phyloP scores from a whole-genome alignment of 768 basidiomycete species.

The Artomyces pyxidatus region DNA sequence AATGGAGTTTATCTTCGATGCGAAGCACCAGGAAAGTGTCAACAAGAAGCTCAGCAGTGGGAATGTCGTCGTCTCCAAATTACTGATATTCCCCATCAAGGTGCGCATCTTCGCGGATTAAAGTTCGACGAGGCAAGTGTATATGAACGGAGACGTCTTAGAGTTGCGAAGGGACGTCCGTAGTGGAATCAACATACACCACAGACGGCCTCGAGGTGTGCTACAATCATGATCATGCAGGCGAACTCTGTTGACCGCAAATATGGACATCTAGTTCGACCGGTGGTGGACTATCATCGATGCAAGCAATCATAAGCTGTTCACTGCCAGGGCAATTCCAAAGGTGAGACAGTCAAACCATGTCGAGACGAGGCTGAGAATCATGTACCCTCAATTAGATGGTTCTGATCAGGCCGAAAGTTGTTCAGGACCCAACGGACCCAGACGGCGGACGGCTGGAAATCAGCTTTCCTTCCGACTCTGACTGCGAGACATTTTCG shows the following conservation, averaged over 20 bases:
- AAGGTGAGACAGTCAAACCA: slow-evolving; percentile 34
- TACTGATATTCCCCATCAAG: slow-evolving; percentile 4
- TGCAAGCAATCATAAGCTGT: slow-evolving; percentile 38
- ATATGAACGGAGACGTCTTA: not conserved
- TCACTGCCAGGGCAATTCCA: slow-evolving; percentile 60
- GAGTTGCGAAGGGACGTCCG: slow-evolving; percentile 4
- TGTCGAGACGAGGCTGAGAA: not conserved
- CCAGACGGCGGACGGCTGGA: slow-evolving; percentile 41
- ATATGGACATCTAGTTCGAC: slow-evolving; percentile 43
- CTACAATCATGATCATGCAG: too few species aligned
- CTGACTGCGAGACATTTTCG: slow-evolving; percentile 47
- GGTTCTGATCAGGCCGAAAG: slow-evolving; percentile 54
- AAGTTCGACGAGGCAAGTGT: not conserved
- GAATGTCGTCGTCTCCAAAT: not conserved
- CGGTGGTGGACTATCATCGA: slow-evolving; percentile 66
- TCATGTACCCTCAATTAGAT: slow-evolving; percentile 29
- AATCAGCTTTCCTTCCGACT: slow-evolving; percentile 52
- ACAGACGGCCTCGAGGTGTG: slow-evolving; percentile 2
- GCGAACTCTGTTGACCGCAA: not conserved
- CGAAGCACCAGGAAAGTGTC: not conserved
- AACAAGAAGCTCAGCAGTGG: not conserved
- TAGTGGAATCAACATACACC: not conserved
- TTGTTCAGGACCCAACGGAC: slow-evolving; percentile 37
- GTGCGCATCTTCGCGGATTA: not conserved
- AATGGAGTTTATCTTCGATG: not conserved